Evolutionary conservation across 352 stramenopile genomes (phyloP), one percentile per base, ranked within the genome.

Genomic region (Globisporangium polare): DNA sequence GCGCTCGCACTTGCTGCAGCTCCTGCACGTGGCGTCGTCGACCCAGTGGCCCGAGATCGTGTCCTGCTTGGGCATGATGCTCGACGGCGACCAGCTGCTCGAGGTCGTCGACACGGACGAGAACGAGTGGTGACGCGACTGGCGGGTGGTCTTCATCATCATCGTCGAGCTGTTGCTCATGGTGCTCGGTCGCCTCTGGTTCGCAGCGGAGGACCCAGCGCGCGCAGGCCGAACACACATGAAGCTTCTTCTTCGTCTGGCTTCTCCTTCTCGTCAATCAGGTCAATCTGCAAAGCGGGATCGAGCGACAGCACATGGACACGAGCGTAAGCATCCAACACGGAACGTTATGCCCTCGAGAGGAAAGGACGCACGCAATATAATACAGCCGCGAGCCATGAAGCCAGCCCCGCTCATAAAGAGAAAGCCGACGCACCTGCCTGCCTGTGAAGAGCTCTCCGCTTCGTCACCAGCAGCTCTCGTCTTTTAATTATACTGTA

Each of bases 1-100:
- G 31, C 78, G 75, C 64, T 83, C 77, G 66, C 84, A 94, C 67
- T 91, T 89, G 63, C 60, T 66, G 68, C 85, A 94, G 15, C 56
- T 75, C 29, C 70, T 68, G 61, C 68, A 74, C 20, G 74, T 72
- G 29, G 66, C 63, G 59, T 93, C 84, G 22, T 88, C 75, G 24
- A 87, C 71, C 84, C 84, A 93, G 54, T 81, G 74, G 22, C 82
- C 82, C 2, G 79, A 89, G 18, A 91, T 75, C 29, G 78, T 89
- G 53, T 89, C 82, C 29, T 72, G 74, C 2, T 67, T 69, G 9
- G 69, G 52, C 53, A 72, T 55, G 52, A 74, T 69, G 49, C 66
- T 74, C 26, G 71, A 75, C 26, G 77, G 74, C 12, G 82, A 88
- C 82, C 82, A 91, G 63, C 63, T 85, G 53, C 78, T 89, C 10